These are phyloP conservation scores for Kurtzmaniella quercitrusa DNA, from an alignment of 1,139 yeast species.

Conservation along the genomic window DNA sequence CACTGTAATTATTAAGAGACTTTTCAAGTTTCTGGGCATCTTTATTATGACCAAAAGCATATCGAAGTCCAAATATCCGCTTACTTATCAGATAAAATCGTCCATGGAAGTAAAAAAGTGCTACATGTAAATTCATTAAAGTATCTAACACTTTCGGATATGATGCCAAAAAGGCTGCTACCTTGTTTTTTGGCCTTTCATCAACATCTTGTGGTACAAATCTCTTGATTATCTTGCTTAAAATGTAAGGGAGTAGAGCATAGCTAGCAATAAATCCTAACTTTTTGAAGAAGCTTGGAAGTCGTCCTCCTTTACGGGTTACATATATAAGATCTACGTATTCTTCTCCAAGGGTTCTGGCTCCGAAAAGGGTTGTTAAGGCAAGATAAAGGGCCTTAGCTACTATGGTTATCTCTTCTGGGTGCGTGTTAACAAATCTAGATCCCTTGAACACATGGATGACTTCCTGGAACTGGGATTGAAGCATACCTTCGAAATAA, in stretches of 20 bases:
- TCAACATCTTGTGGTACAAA: slow-evolving; percentile 19
- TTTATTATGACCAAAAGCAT: slow-evolving; percentile 65
- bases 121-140: slow-evolving; percentile 64
- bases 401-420: slow-evolving; percentile 56
- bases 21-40: slow-evolving; percentile 37
- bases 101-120: slow-evolving; percentile 78
- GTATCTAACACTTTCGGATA: slow-evolving; percentile 48
- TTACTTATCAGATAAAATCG: slow-evolving; percentile 75
- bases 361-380: slow-evolving; percentile 70
- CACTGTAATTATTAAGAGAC: slow-evolving; percentile 62
- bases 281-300: slow-evolving; percentile 49
- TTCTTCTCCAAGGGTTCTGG: slow-evolving; percentile 89
- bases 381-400: slow-evolving; percentile 60
- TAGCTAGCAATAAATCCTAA: slow-evolving; percentile 52
- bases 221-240: slow-evolving; percentile 30
- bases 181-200: slow-evolving; percentile 10
- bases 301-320: slow-evolving; percentile 40
- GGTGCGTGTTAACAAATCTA: slow-evolving; percentile 59
- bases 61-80: slow-evolving; percentile 73
- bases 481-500: slow-evolving; percentile 57
- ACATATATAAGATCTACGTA: slow-evolving; percentile 83
- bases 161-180: slow-evolving; percentile 22
- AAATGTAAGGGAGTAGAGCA: slow-evolving; percentile 52
- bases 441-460: slow-evolving; percentile 60
- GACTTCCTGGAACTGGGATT: slow-evolving; percentile 53